Conservation (phyloP, 257 asterid genomes). For the Fraxinus pennsylvanica region DNA sequence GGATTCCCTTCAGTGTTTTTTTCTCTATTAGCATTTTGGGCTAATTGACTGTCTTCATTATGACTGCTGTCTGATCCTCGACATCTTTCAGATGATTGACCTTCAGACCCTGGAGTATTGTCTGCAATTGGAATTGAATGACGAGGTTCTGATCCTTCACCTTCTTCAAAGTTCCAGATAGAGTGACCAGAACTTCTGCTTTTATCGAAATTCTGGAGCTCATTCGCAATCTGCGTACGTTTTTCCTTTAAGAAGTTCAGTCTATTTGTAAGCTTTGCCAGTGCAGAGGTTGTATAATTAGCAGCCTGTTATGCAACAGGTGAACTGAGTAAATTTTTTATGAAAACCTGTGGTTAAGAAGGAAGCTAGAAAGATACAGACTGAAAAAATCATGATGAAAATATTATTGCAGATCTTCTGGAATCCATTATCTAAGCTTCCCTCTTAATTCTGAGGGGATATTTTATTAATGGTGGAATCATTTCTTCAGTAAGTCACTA, state of each 20-base stretch:
- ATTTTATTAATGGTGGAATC: background rate
- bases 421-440: background rate
- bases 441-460: background rate
- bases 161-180: constrained; percentile 37
- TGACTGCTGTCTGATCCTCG: constrained; percentile 8
- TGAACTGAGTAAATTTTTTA: constrained; percentile 16
- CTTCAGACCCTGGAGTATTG: constrained; percentile 39
- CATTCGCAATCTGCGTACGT: constrained; percentile 67
- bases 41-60: constrained; percentile 19
- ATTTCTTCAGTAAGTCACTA: background rate
- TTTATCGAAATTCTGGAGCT: constrained; percentile 65
- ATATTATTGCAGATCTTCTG: background rate
- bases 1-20: constrained; percentile 41
- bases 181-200: constrained; percentile 38
- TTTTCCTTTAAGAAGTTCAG: constrained; percentile 94
- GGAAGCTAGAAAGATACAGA: constrained; percentile 1
- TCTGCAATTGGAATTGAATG: constrained; percentile 27
- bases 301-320: constrained; percentile 55
- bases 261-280: constrained; percentile 83
- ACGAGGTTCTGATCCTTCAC: constrained; percentile 37
- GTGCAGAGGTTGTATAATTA: constrained; percentile 68
- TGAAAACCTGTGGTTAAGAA: constrained; percentile 2
- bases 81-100: constrained; percentile 26
- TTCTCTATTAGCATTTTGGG: constrained; percentile 36
- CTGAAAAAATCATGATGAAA: background rate